Base-by-base conservation (phyloP, 1,139 yeast species). In the Arxiozyma telluris region DNA sequence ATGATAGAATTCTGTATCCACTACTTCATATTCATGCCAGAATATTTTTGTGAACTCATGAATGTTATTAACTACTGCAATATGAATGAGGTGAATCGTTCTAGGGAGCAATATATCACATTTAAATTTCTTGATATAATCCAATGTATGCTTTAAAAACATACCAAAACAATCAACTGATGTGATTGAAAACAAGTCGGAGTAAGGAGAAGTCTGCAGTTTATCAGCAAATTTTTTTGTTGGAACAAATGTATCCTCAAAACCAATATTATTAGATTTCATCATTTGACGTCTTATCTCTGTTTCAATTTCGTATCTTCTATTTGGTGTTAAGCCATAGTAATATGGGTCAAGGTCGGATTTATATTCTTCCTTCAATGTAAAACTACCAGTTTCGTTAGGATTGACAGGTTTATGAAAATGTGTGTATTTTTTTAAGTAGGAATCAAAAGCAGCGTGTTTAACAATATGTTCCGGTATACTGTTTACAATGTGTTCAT, bases 311-410 rank as follows among this genome's bases (percentile, higher is more conserved):
- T 86, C 96, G 55, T 90, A 96, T 56, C 91, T 79, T 53, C 82
- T 83, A 59, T 90, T 89, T 0, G 94, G 73, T 0, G 87, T 74
- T 61, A 86, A 86, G 62, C 89, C 90, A 58, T 87, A 77, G 67
- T 85, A 91, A 64, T 83, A 91, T 0, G 97, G 96, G 64, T 91
- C 91, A 34, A 91, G 76, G 44, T 77, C 73, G 4, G 70, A 71
- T 53, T 75, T 73, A 57, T 73, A 78, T 56, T 80, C 79, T 2
- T 80, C 80, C 61, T 86, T 88, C 52, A 93, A 73, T 41, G 78
- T 72, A 64, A 87, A 91, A 9, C 77, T 70, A 0, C 97, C 96
- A 39, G 79, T 74, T 58, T 87, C 94, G 50, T 79, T 79, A 2
- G 80, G 63, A 0, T 84, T 82, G 15, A 73, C 71, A 0, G 97